Evolutionary conservation across 169 alveolate genomes (phyloP).

Genomic region (Eimeria tenella): DNA sequence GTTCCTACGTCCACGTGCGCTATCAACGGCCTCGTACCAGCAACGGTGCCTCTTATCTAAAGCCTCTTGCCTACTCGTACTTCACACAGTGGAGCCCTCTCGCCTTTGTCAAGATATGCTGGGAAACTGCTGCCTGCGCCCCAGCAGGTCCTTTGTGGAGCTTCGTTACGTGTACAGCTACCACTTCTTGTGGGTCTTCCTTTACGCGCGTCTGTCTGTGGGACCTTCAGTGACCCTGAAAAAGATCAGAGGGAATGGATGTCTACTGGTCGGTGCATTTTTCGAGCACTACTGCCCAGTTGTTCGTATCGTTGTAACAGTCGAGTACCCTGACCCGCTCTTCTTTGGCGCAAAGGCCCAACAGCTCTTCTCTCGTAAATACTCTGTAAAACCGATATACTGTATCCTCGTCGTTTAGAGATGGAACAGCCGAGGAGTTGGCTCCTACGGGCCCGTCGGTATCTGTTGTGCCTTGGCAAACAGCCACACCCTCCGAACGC

Average conservation of each 20-base stretch:
- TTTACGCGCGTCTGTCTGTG: not conserved
- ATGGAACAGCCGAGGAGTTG: not conserved
- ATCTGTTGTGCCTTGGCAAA: conserved; percentile 68
- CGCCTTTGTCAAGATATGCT: too few relatives aligned
- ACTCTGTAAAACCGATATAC: conserved; percentile 94
- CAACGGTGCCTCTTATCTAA: too few relatives aligned
- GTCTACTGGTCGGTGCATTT: not conserved
- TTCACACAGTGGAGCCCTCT: too few relatives aligned
- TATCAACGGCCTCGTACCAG: too few relatives aligned
- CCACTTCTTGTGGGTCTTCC: too few relatives aligned
- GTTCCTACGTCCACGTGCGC: too few relatives aligned
- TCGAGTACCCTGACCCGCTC: conserved; percentile 78
- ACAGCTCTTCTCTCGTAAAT: conserved; percentile 93
- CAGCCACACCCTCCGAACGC: conserved; percentile 53
- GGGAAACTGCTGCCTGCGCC: too few relatives aligned
- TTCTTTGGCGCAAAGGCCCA: conserved; percentile 84
- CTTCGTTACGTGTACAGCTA: too few relatives aligned
- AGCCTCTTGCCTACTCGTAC: too few relatives aligned
- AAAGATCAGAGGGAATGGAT: not conserved
- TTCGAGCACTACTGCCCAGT: conserved; percentile 83
- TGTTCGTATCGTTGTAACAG: conserved; percentile 81
- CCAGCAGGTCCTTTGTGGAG: too few relatives aligned
- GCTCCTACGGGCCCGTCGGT: conserved; percentile 80
- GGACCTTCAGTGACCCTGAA: not conserved
- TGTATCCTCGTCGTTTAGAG: conserved; percentile 46